A percentile compares a stretch with the other conserved stretches of the same genome.
Conservation (phyloP, 2,329 filamentous ascomycete species). For the Didymella sp. region DNA sequence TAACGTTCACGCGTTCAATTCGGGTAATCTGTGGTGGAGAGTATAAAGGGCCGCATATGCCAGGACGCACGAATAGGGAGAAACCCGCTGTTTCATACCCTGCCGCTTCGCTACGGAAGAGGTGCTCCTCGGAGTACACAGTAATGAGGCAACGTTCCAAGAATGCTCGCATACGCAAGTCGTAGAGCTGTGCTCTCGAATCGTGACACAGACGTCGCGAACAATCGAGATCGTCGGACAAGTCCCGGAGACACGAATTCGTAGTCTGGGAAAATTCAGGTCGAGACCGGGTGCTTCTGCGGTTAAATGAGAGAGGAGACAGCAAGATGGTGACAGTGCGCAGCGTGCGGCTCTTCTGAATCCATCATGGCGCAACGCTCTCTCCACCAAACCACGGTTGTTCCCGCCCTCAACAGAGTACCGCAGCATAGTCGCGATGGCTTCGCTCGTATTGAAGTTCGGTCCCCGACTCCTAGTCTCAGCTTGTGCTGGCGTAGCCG, state of each 20-base stretch:
- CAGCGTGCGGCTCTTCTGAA: not conserved
- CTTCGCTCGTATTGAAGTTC: not conserved
- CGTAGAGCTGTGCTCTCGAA: not conserved
- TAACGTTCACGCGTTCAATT: constrained; percentile 11
- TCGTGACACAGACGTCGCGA: not conserved
- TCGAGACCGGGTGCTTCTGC: not conserved
- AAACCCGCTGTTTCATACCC: not conserved
- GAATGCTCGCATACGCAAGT: not conserved
- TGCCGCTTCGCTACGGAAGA: constrained; percentile 1
- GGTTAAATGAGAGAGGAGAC: not conserved
- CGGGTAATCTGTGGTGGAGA: not conserved
- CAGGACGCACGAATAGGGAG: constrained; percentile 1
- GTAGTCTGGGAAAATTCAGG: not conserved
- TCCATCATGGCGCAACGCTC: not conserved
- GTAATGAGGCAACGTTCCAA: not conserved
- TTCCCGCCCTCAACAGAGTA: not conserved
- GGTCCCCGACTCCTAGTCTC: not conserved
- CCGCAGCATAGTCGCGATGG: not conserved
- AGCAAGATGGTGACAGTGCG: not conserved
- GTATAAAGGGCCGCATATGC: not conserved
- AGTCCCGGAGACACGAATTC: not conserved
- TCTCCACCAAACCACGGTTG: not conserved
- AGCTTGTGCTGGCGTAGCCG: not conserved
- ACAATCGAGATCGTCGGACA: not conserved
- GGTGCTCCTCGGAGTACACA: not conserved